Conservation (phyloP, 768 basidiomycete species). For the Boletus bicolor region DNA sequence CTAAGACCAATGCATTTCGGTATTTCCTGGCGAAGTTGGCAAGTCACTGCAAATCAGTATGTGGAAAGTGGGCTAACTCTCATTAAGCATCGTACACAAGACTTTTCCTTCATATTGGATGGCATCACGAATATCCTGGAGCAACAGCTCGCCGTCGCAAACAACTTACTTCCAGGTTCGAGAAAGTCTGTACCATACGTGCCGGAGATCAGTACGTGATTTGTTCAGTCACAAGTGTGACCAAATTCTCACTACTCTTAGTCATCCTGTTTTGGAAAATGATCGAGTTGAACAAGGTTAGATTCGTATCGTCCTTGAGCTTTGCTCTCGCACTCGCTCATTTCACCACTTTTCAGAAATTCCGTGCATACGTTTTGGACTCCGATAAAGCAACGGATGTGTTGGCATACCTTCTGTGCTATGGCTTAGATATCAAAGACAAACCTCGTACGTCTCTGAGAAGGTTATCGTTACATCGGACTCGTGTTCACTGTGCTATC, state of each 20-base stretch:
- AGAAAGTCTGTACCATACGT: conserved; percentile 78
- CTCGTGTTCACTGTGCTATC: conserved; percentile 5
- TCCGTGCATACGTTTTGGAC: conserved; percentile 76
- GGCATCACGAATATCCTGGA: conserved; percentile 68
- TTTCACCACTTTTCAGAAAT: conserved; percentile 62
- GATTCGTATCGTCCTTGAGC: conserved; percentile 5
- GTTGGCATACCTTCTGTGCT: conserved; percentile 74
- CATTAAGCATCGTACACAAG: conserved; percentile 79
- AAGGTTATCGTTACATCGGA: neutral
- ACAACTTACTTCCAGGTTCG: conserved; percentile 82
- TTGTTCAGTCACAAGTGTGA: neutral
- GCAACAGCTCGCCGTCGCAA: conserved; percentile 71
- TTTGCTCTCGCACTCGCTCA: conserved; percentile 1
- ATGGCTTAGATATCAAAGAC: conserved; percentile 87
- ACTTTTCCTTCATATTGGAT: conserved; percentile 79
- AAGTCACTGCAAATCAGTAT: conserved; percentile 3
- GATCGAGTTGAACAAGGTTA: conserved; percentile 88
- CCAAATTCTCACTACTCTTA: conserved; percentile 28
- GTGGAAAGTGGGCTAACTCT: conserved; percentile 8
- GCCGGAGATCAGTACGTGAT: conserved; percentile 70
- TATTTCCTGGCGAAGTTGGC: conserved; percentile 91
- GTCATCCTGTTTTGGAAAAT: conserved; percentile 89
- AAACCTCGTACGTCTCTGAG: conserved; percentile 66
- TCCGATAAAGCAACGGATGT: conserved; percentile 78
- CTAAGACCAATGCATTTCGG: conserved; percentile 82